A percentile compares a stretch with the other conserved stretches of the same genome.
These are phyloP conservation scores for Pseudogymnoascus verrucosus DNA, from an alignment of 2,329 filamentous ascomycete species.

Conservation along the genomic window DNA sequence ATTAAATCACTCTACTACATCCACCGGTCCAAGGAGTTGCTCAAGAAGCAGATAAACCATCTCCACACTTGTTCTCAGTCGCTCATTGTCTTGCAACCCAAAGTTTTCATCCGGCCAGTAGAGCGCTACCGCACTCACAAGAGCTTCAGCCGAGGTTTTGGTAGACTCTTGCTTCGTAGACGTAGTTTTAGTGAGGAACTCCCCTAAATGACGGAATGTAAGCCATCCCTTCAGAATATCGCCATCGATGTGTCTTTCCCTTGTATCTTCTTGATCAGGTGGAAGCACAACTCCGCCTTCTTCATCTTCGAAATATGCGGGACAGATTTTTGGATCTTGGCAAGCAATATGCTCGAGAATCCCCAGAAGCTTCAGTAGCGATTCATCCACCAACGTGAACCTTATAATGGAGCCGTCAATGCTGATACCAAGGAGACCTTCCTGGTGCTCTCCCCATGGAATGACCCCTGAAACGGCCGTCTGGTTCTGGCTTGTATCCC, in stretches of 20 bases:
- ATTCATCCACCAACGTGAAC: conserved; percentile 56
- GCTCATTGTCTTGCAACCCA: background rate
- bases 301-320: conserved; percentile 19
- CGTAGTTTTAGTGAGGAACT: conserved; percentile 28
- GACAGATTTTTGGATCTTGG: conserved; percentile 39
- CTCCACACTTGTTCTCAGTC: background rate
- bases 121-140: conserved; percentile 12
- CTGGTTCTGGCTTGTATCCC: background rate
- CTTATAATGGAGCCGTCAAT: conserved; percentile 63
- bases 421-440: conserved; percentile 54
- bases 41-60: background rate
- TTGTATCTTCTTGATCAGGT: conserved; percentile 3
- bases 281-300: background rate
- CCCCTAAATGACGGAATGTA: conserved; percentile 37
- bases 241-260: conserved; percentile 58
- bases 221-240: conserved; percentile 53
- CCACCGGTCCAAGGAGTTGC: background rate
- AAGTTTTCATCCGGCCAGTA: conserved; percentile 26
- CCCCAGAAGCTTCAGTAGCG: conserved; percentile 60
- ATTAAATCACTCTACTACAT: background rate
- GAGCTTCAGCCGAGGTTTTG: background rate
- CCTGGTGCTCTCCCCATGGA: background rate
- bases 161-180: background rate
- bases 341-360: conserved; percentile 64
- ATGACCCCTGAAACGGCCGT: conserved; percentile 31